phyloP scores from a whole-genome alignment of 257 asterid species.

The Gynochthodes officinalis region DNA sequence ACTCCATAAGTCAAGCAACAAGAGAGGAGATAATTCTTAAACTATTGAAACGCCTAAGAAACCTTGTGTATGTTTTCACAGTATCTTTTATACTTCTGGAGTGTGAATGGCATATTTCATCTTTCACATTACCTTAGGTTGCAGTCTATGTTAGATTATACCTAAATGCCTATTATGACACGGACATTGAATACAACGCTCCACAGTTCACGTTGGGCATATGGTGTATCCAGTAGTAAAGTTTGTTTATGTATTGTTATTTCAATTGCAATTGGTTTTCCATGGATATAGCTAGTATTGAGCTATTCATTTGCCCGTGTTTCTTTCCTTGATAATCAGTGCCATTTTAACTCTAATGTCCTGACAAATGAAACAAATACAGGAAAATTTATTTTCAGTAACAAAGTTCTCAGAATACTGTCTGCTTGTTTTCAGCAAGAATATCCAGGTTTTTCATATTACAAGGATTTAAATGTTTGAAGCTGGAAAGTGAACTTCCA shows the following conservation, averaged over 20 bases:
- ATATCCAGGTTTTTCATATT: neutral
- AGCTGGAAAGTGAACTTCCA: neutral
- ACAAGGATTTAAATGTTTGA: neutral
- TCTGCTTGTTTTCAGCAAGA: neutral
- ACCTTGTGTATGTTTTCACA: slow-evolving; percentile 62
- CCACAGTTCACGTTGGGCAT: neutral
- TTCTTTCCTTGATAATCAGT: neutral
- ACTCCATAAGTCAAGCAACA: slow-evolving; percentile 60
- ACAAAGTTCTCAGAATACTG: neutral
- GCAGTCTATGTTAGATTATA: neutral
- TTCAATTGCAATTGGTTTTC: neutral
- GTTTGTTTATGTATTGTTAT: neutral
- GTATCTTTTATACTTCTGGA: slow-evolving; percentile 1
- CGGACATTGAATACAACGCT: neutral
- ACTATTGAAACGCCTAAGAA: slow-evolving; percentile 73
- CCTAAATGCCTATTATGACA: no score
- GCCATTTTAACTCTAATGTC: neutral
- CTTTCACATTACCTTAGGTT: no score
- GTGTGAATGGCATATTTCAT: neutral
- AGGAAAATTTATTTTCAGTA: no score
- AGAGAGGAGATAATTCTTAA: slow-evolving; percentile 57
- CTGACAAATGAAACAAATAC: neutral
- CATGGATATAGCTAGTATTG: neutral
- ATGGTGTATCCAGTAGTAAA: neutral
- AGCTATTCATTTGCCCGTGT: neutral